Evolutionary conservation across 2,329 filamentous ascomycete species (phyloP).

Genomic region (Cylindrodendrum hubeiense): DNA sequence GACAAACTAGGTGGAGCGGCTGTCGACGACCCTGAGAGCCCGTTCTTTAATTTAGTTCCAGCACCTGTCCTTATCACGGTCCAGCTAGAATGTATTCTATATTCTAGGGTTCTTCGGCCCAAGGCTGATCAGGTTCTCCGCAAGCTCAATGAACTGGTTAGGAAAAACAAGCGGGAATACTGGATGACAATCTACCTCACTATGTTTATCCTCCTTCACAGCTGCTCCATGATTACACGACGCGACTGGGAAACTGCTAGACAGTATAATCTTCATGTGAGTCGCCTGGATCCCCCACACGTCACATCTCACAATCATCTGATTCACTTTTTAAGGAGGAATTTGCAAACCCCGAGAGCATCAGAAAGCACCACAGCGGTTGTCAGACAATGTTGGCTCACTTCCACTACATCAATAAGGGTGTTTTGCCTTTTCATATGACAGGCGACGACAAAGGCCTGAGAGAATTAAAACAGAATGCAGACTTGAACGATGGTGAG

Average conservation of each 20-base stretch:
- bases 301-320: too few relatives aligned
- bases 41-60: background rate
- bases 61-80: background rate
- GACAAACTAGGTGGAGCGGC: background rate
- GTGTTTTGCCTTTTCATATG: slow-evolving; percentile 2
- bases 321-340: background rate
- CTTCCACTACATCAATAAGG: background rate
- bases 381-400: slow-evolving; percentile 1
- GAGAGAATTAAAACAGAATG: too few relatives aligned
- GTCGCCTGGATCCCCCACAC: too few relatives aligned
- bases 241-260: slow-evolving; percentile 12
- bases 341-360: slow-evolving; percentile 5
- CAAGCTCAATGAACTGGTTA: background rate
- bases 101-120: background rate
- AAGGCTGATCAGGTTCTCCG: background rate
- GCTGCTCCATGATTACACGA: slow-evolving; percentile 17
- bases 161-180: background rate
- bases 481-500: too few relatives aligned
- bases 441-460: too few relatives aligned
- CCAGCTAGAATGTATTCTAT: slow-evolving; percentile 7
- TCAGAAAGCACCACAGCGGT: background rate
- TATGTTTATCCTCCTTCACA: slow-evolving; percentile 29
- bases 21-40: slow-evolving; percentile 6
- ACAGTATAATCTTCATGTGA: too few relatives aligned
- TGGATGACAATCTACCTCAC: slow-evolving; percentile 29